Evolutionary conservation across 345 rosid species (phyloP).

Genomic region (Rhodamnia argentea): DNA sequence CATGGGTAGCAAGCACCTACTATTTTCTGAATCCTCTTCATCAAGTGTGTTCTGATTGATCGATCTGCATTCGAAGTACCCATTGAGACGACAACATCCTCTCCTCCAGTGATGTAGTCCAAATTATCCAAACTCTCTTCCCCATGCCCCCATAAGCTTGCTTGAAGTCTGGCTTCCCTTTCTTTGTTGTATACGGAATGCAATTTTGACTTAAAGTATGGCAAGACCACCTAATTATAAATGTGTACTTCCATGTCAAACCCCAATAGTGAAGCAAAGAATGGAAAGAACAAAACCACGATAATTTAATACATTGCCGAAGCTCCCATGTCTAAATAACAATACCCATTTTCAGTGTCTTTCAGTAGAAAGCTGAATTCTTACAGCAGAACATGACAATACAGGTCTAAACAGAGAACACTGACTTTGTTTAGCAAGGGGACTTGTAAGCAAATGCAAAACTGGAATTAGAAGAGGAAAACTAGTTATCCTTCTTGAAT

Average conservation of each 20-base stretch:
- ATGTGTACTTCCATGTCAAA: conserved; percentile 6
- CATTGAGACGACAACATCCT: conserved; percentile 31
- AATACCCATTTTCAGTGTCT: neutral
- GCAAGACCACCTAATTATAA: conserved; percentile 70
- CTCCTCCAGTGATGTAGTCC: conserved; percentile 35
- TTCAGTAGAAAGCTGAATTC: neutral
- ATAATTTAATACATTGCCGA: neutral
- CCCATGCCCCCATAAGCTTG: conserved; percentile 89
- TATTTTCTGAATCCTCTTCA: conserved; percentile 59
- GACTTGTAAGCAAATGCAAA: neutral
- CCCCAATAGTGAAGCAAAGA: neutral
- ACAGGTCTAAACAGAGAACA: neutral
- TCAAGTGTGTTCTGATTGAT: conserved; percentile 45
- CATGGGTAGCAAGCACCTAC: conserved; percentile 80
- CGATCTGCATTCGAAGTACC: conserved; percentile 30
- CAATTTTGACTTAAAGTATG: conserved; percentile 86
- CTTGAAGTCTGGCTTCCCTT: conserved; percentile 93
- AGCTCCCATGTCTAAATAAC: neutral
- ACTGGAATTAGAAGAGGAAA: neutral
- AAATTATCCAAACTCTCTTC: conserved; percentile 52
- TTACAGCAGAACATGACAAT: neutral
- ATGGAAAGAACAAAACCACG: neutral
- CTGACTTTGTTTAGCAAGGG: neutral
- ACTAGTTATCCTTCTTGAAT: neutral
- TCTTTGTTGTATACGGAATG: conserved; percentile 78